phyloP scores from a whole-genome alignment of 441 rosid genomes.

The Isatis lusitanica region DNA sequence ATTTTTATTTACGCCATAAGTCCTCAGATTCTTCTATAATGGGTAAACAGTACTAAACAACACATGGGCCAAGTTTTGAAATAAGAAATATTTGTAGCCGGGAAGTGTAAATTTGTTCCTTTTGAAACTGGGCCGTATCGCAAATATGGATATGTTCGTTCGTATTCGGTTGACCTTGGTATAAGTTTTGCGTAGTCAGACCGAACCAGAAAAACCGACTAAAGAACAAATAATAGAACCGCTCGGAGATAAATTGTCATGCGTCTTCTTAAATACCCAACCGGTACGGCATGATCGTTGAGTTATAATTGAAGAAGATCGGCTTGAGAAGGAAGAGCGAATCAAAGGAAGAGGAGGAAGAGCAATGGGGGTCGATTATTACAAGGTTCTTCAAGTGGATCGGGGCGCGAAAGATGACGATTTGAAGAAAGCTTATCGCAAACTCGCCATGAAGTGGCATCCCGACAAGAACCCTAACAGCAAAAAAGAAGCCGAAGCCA shows the following conservation, averaged over 20 bases:
- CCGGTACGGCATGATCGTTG: constrained; percentile 10
- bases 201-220: not conserved
- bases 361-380: constrained; percentile 81
- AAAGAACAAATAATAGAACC: constrained; percentile 1
- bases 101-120: not conserved
- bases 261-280: not conserved
- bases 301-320: constrained; percentile 23
- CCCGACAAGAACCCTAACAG: constrained; percentile 89
- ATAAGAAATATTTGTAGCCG: not conserved
- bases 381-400: constrained; percentile 71
- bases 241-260: not conserved
- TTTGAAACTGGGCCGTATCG: not conserved
- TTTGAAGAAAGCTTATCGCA: constrained; percentile 87
- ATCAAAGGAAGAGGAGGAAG: not conserved
- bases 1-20: not conserved
- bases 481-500: constrained; percentile 88
- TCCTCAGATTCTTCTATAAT: no score
- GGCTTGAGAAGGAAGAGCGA: constrained; percentile 8
- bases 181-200: not conserved
- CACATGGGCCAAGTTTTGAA: not conserved
- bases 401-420: constrained; percentile 74
- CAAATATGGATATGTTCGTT: no score
- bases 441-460: constrained; percentile 95
- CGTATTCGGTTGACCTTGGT: not conserved
- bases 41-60: no score